Evolutionary conservation across 306 rosid genomes (phyloP).

Genomic region (Sophora flavescens): DNA sequence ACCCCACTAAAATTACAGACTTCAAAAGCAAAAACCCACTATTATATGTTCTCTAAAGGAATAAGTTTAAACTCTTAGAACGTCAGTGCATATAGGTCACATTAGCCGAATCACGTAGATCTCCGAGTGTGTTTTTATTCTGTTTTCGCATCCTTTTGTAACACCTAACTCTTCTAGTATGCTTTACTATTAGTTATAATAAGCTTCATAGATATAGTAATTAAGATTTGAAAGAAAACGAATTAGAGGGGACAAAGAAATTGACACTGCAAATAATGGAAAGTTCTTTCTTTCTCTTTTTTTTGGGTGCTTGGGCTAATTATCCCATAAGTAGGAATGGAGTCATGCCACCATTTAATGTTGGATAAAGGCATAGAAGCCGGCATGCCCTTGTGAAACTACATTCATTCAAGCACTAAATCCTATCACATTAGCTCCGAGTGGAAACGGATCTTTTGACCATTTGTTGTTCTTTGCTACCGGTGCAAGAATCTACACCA

Average conservation of each 20-base stretch:
- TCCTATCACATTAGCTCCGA: neutral
- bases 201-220: neutral
- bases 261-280: constrained; percentile 2
- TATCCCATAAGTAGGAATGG: constrained; percentile 22
- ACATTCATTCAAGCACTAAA: constrained; percentile 23
- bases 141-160: no score
- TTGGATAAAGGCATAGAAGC: constrained; percentile 37
- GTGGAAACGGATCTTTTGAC: neutral
- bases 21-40: no score
- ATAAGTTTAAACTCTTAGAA: no score
- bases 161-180: no score
- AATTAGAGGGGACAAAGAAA: neutral
- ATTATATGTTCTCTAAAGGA: no score
- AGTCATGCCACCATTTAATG: constrained; percentile 46
- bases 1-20: no score
- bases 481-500: neutral
- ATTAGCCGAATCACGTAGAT: no score
- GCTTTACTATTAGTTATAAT: neutral
- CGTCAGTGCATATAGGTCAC: no score
- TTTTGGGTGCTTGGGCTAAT: neutral
- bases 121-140: no score
- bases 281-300: neutral
- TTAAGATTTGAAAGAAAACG: neutral
- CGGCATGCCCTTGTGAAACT: neutral
- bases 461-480: constrained; percentile 31